Conservation (phyloP, 495 filamentous ascomycete genomes). For the Talaromyces nanjingensis region DNA sequence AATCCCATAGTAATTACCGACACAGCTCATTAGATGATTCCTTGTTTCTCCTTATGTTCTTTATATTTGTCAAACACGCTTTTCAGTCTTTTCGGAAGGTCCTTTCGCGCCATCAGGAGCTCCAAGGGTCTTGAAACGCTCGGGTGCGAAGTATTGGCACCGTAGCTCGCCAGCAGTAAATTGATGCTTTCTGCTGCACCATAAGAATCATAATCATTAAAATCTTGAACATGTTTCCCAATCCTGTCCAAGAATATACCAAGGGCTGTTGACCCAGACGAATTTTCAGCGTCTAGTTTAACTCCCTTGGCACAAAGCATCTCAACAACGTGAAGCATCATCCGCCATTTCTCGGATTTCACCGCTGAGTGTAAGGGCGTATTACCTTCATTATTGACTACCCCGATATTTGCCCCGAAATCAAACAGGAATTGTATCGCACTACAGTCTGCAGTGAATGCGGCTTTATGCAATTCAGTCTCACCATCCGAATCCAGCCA, state of each 20-base stretch:
- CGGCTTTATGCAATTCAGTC: neutral
- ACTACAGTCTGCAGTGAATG: neutral
- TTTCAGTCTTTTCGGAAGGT: neutral
- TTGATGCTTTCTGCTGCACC: neutral
- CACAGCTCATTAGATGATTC: no score
- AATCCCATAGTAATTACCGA: no score
- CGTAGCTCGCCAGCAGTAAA: no score
- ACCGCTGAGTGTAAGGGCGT: no score
- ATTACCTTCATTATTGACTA: neutral
- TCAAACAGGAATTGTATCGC: neutral
- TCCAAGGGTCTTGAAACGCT: neutral
- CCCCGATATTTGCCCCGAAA: neutral
- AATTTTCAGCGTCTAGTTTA: neutral
- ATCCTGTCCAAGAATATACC: neutral
- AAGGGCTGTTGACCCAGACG: neutral
- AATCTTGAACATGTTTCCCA: neutral
- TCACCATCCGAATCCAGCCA: neutral
- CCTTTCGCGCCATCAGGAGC: neutral
- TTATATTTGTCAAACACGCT: no score
- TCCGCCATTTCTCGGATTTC: no score
- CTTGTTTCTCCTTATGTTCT: no score
- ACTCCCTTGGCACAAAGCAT: neutral
- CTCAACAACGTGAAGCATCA: no score
- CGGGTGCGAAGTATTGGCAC: neutral
- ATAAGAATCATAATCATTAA: fast-evolving